Evolutionary conservation across 208 protist species (phyloP).

Genomic region (Trypanosoma cruzi): DNA sequence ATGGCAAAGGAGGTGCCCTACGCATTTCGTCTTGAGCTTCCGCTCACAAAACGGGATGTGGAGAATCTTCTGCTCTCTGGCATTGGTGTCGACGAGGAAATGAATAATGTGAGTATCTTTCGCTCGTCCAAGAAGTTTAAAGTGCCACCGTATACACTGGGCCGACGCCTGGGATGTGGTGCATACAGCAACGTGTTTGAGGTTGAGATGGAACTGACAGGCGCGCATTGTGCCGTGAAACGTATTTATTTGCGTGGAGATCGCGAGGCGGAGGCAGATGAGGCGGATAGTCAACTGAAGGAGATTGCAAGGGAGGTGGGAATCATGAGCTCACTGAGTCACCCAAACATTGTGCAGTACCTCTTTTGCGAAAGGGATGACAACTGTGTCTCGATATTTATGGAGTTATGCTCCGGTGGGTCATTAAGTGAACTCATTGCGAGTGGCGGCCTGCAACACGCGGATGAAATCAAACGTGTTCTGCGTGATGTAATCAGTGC

Average conservation of each 20-base stretch:
- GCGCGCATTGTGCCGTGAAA: constrained; percentile 79
- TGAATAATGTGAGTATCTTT: constrained; percentile 27
- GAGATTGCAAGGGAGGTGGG: constrained; percentile 84
- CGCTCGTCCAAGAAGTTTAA: constrained; percentile 26
- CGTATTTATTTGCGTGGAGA: constrained; percentile 75
- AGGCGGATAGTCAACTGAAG: constrained; percentile 48
- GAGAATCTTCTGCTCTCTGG: constrained; percentile 49
- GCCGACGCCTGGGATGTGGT: constrained; percentile 72
- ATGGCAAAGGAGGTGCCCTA: constrained; percentile 40
- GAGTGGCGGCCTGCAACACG: constrained; percentile 38
- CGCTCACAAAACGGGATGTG: constrained; percentile 41
- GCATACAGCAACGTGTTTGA: constrained; percentile 89
- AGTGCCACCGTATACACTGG: constrained; percentile 73
- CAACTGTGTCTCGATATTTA: constrained; percentile 90
- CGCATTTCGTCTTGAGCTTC: constrained; percentile 38
- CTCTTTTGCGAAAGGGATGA: constrained; percentile 78
- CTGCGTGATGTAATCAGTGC: constrained; percentile 71
- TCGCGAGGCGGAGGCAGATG: constrained; percentile 17
- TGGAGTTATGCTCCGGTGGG: constrained; percentile 87
- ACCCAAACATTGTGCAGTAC: constrained; percentile 88
- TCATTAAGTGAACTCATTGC: constrained; percentile 62
- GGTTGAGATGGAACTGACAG: constrained; percentile 66
- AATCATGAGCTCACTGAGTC: constrained; percentile 78
- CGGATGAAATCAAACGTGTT: constrained; percentile 52
- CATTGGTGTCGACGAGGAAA: constrained; percentile 50